Conservation (phyloP, 1,284 basidiomycete species). For the Ustilago hordei region DNA sequence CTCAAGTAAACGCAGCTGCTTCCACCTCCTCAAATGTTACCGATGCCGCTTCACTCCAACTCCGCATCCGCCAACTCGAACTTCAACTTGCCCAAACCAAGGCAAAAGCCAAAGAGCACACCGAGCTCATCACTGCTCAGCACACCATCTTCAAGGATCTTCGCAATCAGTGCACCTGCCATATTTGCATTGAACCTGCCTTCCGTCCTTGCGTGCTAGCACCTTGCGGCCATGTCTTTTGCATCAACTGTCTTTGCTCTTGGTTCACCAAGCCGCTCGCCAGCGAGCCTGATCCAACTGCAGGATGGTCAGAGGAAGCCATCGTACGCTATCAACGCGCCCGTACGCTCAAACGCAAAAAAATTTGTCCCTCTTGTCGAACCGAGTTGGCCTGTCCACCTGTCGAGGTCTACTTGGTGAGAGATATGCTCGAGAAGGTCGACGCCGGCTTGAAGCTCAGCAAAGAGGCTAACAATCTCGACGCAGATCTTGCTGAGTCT, state of each 20-base stretch:
- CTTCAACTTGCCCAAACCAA: constrained; percentile 39
- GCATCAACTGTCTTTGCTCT: constrained; percentile 60
- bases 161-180: constrained; percentile 51
- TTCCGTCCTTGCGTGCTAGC: constrained; percentile 61
- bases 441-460: constrained; percentile 36
- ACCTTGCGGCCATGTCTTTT: constrained; percentile 66
- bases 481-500: constrained; percentile 30
- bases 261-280: constrained; percentile 62
- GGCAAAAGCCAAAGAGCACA: constrained; percentile 15
- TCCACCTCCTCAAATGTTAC: constrained; percentile 4
- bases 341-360: constrained; percentile 55
- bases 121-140: constrained; percentile 37
- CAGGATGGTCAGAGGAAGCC: constrained; percentile 18
- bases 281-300: constrained; percentile 33
- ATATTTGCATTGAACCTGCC: constrained; percentile 58
- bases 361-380: constrained; percentile 65
- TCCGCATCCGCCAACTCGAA: constrained; percentile 41
- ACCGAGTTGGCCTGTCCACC: constrained; percentile 57
- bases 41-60: constrained; percentile 30
- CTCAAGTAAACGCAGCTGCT: constrained; percentile 11
- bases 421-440: constrained; percentile 57
- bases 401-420: constrained; percentile 60
- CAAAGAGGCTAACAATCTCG: constrained; percentile 17
- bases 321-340: constrained; percentile 17
- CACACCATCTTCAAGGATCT: constrained; percentile 38